These are phyloP conservation scores for Luffa aegyptiaca DNA, from an alignment of 306 rosid species.

Conservation along the genomic window DNA sequence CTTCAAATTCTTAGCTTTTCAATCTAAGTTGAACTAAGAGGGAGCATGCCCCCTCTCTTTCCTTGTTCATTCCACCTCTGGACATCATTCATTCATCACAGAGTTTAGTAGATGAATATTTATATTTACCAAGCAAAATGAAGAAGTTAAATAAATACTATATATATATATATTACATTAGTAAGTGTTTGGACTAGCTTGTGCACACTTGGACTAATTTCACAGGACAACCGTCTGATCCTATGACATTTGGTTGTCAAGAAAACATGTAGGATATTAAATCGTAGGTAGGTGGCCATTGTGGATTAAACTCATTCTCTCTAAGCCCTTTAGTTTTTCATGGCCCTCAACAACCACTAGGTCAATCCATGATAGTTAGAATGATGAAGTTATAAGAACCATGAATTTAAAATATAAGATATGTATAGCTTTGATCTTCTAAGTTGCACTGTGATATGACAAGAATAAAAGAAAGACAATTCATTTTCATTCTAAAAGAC, in stretches of 20 bases:
- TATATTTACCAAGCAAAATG: neutral
- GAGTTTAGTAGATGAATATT: neutral
- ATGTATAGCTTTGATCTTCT: neutral
- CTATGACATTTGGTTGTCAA: too few relatives aligned
- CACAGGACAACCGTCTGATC: too few relatives aligned
- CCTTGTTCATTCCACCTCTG: neutral
- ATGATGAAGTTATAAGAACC: neutral
- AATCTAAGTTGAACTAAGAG: neutral
- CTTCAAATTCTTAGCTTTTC: too few relatives aligned
- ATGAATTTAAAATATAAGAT: neutral
- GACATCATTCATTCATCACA: neutral
- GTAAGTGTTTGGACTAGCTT: too few relatives aligned
- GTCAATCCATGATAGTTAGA: too few relatives aligned
- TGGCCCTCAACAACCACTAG: too few relatives aligned
- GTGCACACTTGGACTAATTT: too few relatives aligned
- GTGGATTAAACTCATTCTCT: too few relatives aligned
- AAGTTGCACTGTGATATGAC: neutral
- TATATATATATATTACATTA: too few relatives aligned
- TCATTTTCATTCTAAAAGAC: neutral
- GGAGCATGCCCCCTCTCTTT: neutral
- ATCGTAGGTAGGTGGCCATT: too few relatives aligned
- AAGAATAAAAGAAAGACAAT: neutral
- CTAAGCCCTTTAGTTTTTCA: too few relatives aligned
- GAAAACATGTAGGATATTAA: too few relatives aligned
- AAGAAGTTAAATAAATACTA: neutral